phyloP scores from a whole-genome alignment of 768 basidiomycete species.

The Clitopilus hobsonii region DNA sequence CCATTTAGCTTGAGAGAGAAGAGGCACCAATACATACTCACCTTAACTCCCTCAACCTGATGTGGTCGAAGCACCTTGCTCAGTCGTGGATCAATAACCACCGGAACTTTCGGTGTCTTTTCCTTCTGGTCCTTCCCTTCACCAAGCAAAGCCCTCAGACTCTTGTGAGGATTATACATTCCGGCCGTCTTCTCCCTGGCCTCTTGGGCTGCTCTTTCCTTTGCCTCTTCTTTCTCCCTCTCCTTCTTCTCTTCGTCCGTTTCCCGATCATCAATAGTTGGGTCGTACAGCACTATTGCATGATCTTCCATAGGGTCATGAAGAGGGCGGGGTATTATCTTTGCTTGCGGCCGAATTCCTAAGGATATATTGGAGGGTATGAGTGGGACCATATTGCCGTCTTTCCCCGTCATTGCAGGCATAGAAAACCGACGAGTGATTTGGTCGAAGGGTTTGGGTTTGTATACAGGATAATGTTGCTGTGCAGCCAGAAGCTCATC shows the following conservation, averaged over 20 bases:
- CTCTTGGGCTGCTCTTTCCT: conserved; percentile 56
- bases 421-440: conserved; percentile 70
- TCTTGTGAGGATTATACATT: conserved; percentile 90
- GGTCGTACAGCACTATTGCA: conserved; percentile 95
- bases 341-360: conserved; percentile 78
- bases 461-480: conserved; percentile 74
- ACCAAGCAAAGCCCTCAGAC: conserved; percentile 72
- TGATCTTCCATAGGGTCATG: conserved; percentile 98
- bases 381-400: conserved; percentile 56
- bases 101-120: conserved; percentile 76
- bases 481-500: conserved; percentile 58
- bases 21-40: conserved; percentile 24
- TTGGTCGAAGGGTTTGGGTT: conserved; percentile 71
- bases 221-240: conserved; percentile 69
- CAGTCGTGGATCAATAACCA: conserved; percentile 91
- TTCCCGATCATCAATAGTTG: conserved; percentile 89
- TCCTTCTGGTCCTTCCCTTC: conserved; percentile 66
- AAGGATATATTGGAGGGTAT: conserved; percentile 67
- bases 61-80: conserved; percentile 90
- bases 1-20: conserved; percentile 3
- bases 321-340: conserved; percentile 84
- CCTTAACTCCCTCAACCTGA: conserved; percentile 98
- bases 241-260: conserved; percentile 82
- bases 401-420: conserved; percentile 72
- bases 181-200: conserved; percentile 68